Percentiles rank a stretch among this genome's conserved stretches.
phyloP scores from a whole-genome alignment of 495 filamentous ascomycete species.

The Aspergillus ostianus region DNA sequence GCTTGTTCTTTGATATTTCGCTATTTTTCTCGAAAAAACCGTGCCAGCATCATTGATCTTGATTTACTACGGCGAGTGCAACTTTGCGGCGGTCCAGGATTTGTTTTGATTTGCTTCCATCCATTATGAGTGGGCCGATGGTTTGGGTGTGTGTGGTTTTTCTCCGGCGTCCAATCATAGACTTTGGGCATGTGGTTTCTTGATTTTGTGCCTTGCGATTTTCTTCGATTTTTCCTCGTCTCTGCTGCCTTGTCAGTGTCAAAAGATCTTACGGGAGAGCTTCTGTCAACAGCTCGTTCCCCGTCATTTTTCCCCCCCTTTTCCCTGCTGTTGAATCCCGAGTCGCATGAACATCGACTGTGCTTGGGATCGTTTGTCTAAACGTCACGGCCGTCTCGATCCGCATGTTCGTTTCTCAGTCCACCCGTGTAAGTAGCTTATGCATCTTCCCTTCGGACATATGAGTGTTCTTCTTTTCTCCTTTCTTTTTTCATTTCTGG shows the following conservation, averaged over 20 bases:
- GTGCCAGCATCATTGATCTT: conserved; percentile 33
- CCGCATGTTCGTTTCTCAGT: conserved; percentile 16
- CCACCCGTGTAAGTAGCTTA: conserved; percentile 25
- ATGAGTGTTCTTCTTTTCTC: conserved; percentile 15
- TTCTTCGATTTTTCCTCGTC: conserved; percentile 14
- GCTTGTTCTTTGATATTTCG: conserved; percentile 19
- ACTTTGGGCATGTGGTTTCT: conserved; percentile 45
- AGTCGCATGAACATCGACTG: conserved; percentile 13
- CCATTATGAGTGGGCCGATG: conserved; percentile 37
- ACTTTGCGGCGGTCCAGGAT: conserved; percentile 31
- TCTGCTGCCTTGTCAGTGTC: conserved; percentile 14
- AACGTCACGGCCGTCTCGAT: conserved; percentile 21
- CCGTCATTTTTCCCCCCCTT: conserved; percentile 15
- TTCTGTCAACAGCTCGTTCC: conserved; percentile 26
- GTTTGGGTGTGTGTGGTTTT: conserved; percentile 42
- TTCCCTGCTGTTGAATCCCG: conserved; percentile 10
- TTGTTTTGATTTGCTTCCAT: conserved; percentile 29
- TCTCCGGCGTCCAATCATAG: conserved; percentile 46
- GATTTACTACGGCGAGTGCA: conserved; percentile 26
- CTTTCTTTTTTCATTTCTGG: conserved; percentile 15
- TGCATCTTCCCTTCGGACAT: conserved; percentile 23
- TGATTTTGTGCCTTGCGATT: conserved; percentile 21
- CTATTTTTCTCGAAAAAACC: conserved; percentile 22
- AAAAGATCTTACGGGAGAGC: conserved; percentile 27
- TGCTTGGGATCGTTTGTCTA: conserved; percentile 21